Evolutionary conservation across 495 filamentous ascomycete genomes (phyloP).

Genomic region (Lineolata rhizophorae): DNA sequence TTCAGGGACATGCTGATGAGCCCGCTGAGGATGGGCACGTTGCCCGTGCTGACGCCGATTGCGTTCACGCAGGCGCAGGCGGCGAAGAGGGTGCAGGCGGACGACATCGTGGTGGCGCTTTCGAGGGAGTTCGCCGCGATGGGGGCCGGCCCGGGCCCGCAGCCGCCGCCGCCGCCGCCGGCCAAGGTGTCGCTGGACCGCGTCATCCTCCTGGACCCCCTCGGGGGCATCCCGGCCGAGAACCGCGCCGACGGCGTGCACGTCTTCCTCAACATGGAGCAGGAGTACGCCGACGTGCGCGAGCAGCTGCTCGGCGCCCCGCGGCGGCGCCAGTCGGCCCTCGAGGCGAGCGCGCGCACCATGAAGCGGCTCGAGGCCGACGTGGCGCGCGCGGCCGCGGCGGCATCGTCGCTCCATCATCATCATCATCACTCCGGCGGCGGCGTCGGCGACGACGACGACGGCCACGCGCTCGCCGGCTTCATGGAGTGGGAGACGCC

Average conservation of each 20-base stretch:
- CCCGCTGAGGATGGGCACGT: conserved; percentile 45
- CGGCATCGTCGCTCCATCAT: too few relatives aligned
- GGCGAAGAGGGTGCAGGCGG: conserved; percentile 50
- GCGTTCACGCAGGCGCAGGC: conserved; percentile 35
- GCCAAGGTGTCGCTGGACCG: conserved; percentile 47
- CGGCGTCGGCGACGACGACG: conserved; percentile 19
- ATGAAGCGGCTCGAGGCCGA: not conserved
- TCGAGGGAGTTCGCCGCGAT: conserved; percentile 1
- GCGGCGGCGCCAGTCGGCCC: too few relatives aligned
- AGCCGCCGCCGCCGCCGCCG: not conserved
- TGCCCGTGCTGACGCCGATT: conserved; percentile 53
- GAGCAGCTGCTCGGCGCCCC: conserved; percentile 27
- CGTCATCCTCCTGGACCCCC: conserved; percentile 70
- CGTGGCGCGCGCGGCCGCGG: too few relatives aligned
- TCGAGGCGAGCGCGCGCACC: not conserved
- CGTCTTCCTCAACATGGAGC: conserved; percentile 87
- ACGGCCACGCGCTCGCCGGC: conserved; percentile 25
- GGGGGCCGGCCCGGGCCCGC: not conserved
- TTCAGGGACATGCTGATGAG: conserved; percentile 28
- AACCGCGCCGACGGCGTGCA: conserved; percentile 47
- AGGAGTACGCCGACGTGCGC: conserved; percentile 53
- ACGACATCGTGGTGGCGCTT: conserved; percentile 11
- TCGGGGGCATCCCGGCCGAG: conserved; percentile 64
- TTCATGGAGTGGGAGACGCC: conserved; percentile 21
- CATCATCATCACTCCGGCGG: conserved; percentile 10